Base-by-base conservation (phyloP, 176 grass and related monocot genomes). In the Poa pratensis region DNA sequence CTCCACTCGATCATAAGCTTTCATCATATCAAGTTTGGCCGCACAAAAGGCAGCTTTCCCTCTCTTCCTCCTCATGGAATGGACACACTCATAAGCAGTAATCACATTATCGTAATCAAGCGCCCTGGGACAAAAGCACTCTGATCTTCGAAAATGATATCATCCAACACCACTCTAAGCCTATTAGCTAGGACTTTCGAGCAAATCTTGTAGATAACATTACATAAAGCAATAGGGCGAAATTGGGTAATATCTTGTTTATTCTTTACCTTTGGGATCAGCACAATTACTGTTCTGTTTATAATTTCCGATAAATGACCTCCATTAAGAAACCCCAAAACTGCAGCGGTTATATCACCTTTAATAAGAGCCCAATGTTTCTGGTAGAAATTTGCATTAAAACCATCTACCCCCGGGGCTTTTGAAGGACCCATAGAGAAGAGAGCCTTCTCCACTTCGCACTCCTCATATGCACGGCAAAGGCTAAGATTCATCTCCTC, bases 281-380 rank as follows among this genome's bases (percentile, higher is more conserved):
- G 3, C 16, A 39, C 19, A 22, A 16, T 17, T 0, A 77, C 0
- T 0, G 55, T 62, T 9, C 5, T 1, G 0, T 78, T 78, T 1
- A 62, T 13, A 0, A 5, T 20, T 3, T 43, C 35, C 0, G 37
- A 10, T 1, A 62, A 2, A 3, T 78, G 11, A 0, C 55, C 76
- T 0, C 76, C 76, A 11, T 78, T 61, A 10, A 78, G 3, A 1
- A 78, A 62, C 17, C 6, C 55, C 0, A 62, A 2, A 0, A 78
- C 55, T 0, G 54, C 55, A 2, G 0, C 0, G 0, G 18, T n/a
- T 0, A 78, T 35, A 0, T 15, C 7, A 0, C 0, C 4, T 0
- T 26, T 15, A 0, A 62, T 2, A 5, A 62, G 0, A 0, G 4
- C 0, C 55, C 76, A 78, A 4, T 78, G 30, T 0, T 4, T 9